Evolutionary conservation across 352 stramenopile genomes (phyloP).

Genomic region (Phytophthora macrochlamydospora): DNA sequence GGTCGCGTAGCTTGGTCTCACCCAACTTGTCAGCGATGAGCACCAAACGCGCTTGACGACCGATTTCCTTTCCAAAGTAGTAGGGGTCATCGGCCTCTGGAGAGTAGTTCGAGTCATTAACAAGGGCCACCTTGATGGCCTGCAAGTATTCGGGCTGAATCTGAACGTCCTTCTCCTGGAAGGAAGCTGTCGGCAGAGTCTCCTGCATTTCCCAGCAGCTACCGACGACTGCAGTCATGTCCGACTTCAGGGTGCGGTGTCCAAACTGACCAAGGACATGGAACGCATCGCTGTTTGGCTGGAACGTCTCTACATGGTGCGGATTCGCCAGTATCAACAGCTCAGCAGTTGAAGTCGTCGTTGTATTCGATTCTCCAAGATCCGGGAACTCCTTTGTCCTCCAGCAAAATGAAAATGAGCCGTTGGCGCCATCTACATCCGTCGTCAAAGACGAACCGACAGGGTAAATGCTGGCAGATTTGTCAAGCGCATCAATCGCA

Average conservation of each 20-base stretch:
- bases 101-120: slow-evolving; percentile 74
- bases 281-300: slow-evolving; percentile 30
- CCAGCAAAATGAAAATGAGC: slow-evolving; percentile 66
- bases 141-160: slow-evolving; percentile 44
- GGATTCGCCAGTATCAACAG: slow-evolving; percentile 80
- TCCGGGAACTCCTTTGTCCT: slow-evolving; percentile 50
- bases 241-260: slow-evolving; percentile 80
- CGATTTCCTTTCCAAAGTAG: slow-evolving; percentile 89
- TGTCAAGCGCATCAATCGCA: slow-evolving; percentile 47
- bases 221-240: slow-evolving; percentile 76
- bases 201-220: slow-evolving; percentile 70
- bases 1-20: slow-evolving; percentile 51
- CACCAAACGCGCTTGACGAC: slow-evolving; percentile 69
- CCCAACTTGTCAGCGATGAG: slow-evolving; percentile 84
- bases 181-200: slow-evolving; percentile 53
- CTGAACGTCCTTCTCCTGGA: slow-evolving; percentile 29
- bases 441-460: slow-evolving; percentile 47
- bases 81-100: slow-evolving; percentile 75
- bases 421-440: slow-evolving; percentile 25
- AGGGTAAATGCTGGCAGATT: slow-evolving; percentile 60
- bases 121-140: slow-evolving; percentile 57
- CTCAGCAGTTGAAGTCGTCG: slow-evolving; percentile 22
- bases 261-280: slow-evolving; percentile 55
- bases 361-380: slow-evolving; percentile 24
- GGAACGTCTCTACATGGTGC: slow-evolving; percentile 69